Percentiles rank a stretch among this genome's conserved stretches.
Conservation (phyloP, 345 rosid genomes). For the Eucalyptus decipiens region DNA sequence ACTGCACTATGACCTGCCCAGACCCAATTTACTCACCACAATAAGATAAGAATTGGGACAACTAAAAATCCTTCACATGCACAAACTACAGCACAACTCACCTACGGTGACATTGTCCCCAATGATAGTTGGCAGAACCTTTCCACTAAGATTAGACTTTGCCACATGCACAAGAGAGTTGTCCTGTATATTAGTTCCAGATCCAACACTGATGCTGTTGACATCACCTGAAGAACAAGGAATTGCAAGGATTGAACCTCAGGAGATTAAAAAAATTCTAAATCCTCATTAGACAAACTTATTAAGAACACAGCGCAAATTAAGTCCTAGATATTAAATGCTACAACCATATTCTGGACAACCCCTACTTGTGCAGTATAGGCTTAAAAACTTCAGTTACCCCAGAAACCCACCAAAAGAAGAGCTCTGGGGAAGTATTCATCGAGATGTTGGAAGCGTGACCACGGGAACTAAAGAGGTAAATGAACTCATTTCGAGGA, state of each 20-base stretch:
- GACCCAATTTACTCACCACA: not conserved
- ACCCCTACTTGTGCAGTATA: not conserved
- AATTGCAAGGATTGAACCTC: not conserved
- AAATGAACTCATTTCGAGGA: not conserved
- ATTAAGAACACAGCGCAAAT: not conserved
- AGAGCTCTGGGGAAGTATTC: not conserved
- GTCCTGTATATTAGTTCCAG: constrained; percentile 95
- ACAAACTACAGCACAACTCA: constrained; percentile 10
- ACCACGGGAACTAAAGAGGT: not conserved
- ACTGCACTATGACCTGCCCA: constrained; percentile 89
- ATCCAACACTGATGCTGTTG: constrained; percentile 68
- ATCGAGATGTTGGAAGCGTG: not conserved
- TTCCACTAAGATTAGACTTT: constrained; percentile 88
- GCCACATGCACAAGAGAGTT: constrained; percentile 96
- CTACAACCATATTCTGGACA: not conserved
- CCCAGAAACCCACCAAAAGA: not conserved
- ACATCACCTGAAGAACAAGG: constrained; percentile 54
- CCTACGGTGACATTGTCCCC: constrained; percentile 98
- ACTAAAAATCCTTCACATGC: not conserved
- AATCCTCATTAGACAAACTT: not conserved
- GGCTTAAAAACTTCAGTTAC: not conserved
- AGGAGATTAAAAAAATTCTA: not conserved
- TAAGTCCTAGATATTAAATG: not conserved
- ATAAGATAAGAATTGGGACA: not conserved
- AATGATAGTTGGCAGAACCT: constrained; percentile 67